Base-by-base conservation (phyloP, 2,329 filamentous ascomycete genomes). In the Sporothrix pseudoabietina region DNA sequence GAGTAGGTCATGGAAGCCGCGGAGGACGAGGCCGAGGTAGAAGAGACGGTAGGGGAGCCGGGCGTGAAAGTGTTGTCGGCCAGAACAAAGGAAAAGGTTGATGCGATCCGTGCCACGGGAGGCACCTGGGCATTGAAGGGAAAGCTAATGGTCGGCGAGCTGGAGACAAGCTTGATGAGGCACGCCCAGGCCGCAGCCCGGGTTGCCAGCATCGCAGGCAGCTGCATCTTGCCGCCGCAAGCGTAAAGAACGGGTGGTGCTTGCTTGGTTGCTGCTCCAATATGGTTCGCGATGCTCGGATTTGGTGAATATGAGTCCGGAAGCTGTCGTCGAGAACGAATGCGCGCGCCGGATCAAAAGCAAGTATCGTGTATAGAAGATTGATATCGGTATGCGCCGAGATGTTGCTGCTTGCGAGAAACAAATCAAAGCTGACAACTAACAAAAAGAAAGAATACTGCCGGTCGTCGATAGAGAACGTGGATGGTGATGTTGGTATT, bases 51-150 rank as follows among this genome's bases (percentile, higher is more conserved):
- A 16, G 32, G 44, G 14, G 44, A 49, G 44, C 44, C 44, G 44
- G 44, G 91, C 16, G 85, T 84, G 81, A 97, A 97, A 0, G 94
- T 97, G 54, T 90, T 89, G 19, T 85, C 81, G 10, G 92, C 91
- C 78, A 97, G 92, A 41, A 87, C 84, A 78, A 94, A 94, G 10
- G 85, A 87, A 81, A 93, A 96, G 2, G 86, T 84, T 77, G 90
- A 79, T 55, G 87, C 87, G 74, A 92, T 84, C 76, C 92, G 87
- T 26, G 93, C 94, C 71, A 94, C 91, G 3, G 91, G 91, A 44
- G 94, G 94, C 0, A 97, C 87, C 80, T 97, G 94, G 2, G 92
- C 90, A 81, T 96, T 97, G 80, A 97, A 86, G 0, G 94, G 94
- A 77, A 94, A 95, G 65, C 84, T 82, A 66, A 85, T 78, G 32